Conservation (phyloP, 1,284 basidiomycete genomes). For the Pascua sp. region DNA sequence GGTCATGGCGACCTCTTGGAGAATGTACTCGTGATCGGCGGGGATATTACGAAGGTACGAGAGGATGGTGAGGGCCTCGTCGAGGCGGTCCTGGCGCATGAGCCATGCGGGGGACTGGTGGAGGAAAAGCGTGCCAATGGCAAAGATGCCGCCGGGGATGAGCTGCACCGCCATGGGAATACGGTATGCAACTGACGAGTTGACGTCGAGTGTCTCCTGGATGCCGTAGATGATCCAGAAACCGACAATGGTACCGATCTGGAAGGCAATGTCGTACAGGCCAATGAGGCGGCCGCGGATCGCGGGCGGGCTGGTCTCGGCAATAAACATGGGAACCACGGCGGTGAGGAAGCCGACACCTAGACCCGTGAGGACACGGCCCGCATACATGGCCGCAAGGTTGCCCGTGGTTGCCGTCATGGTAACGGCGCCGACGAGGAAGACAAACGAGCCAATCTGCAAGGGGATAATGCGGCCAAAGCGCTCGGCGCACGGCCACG, state of each 20-base stretch:
- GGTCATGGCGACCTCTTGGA: conserved; percentile 44
- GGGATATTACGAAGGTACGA: conserved; percentile 50
- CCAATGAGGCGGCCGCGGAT: conserved; percentile 52
- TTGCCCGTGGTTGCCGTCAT: conserved; percentile 35
- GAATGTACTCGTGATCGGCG: conserved; percentile 41
- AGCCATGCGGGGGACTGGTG: conserved; percentile 57
- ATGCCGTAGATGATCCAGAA: conserved; percentile 51
- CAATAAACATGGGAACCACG: conserved; percentile 43
- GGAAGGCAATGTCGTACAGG: conserved; percentile 52
- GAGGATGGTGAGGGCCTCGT: conserved; percentile 51
- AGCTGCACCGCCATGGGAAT: conserved; percentile 58
- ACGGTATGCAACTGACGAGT: conserved; percentile 44
- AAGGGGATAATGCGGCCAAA: conserved; percentile 31
- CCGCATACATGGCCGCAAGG: conserved; percentile 36
- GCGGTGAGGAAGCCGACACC: conserved; percentile 34
- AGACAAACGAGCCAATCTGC: conserved; percentile 32
- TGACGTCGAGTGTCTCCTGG: conserved; percentile 43
- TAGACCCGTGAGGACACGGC: conserved; percentile 39
- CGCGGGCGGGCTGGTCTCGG: conserved; percentile 49
- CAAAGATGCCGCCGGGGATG: conserved; percentile 54
- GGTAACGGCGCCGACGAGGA: conserved; percentile 39
- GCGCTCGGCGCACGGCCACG: conserved; percentile 29
- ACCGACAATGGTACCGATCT: conserved; percentile 49
- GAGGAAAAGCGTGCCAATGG: conserved; percentile 51
- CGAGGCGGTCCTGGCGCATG: conserved; percentile 48